Conservation (phyloP, 257 asterid species). For the Ehretia macrophylla region DNA sequence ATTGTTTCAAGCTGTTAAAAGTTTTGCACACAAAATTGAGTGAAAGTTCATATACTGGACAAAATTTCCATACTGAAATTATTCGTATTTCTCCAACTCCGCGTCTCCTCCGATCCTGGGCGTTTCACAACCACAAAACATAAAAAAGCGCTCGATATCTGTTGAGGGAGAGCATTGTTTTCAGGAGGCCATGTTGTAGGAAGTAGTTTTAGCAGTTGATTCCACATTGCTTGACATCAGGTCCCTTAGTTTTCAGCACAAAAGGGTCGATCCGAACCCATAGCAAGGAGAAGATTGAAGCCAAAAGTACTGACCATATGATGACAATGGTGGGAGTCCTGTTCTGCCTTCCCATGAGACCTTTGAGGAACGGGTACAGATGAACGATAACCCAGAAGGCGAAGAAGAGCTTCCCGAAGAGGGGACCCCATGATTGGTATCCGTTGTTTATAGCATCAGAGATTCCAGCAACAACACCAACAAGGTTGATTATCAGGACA, state of each 20-base stretch:
- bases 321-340: conserved; percentile 9
- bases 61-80: no score
- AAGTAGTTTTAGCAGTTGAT: background rate
- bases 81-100: background rate
- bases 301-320: conserved; percentile 6
- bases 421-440: conserved; percentile 84
- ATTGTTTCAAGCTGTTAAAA: no score
- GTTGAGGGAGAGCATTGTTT: background rate
- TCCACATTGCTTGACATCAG: conserved; percentile 6
- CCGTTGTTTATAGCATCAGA: conserved; percentile 90
- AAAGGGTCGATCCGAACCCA: conserved; percentile 7
- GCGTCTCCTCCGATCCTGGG: no score
- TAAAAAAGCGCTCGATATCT: background rate
- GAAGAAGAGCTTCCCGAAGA: conserved; percentile 88
- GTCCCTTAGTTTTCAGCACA: background rate
- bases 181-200: background rate
- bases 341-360: conserved; percentile 10
- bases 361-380: conserved; percentile 49
- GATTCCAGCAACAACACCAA: conserved; percentile 90
- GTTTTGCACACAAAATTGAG: no score
- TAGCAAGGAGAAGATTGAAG: conserved; percentile 6
- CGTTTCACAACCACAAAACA: background rate
- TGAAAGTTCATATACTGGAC: no score
- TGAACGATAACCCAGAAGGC: conserved; percentile 93
- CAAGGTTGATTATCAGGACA: conserved; percentile 66